These are phyloP conservation scores for Xylaria telfairii DNA, from an alignment of 495 filamentous ascomycete genomes.

Conservation along the genomic window DNA sequence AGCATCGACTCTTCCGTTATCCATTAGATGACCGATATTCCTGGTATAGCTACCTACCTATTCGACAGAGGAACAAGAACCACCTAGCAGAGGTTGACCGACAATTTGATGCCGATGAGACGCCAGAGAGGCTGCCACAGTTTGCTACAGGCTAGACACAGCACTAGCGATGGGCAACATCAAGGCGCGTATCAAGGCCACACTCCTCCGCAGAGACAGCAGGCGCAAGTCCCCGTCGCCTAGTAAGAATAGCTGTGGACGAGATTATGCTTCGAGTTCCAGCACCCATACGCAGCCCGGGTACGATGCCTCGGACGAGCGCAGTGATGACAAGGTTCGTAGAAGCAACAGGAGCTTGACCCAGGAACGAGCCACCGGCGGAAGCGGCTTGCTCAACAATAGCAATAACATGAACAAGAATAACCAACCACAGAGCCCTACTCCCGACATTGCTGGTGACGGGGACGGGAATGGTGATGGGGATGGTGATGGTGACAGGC, in stretches of 20 bases:
- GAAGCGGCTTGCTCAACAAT: not conserved
- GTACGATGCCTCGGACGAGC: constrained; percentile 33
- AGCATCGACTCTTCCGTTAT: not conserved
- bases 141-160: not conserved
- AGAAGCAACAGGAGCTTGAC: constrained; percentile 13
- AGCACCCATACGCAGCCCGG: constrained; percentile 36
- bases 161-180: constrained; percentile 51
- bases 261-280: constrained; percentile 31
- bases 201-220: constrained; percentile 53
- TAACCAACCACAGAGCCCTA: not conserved
- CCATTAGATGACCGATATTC: not conserved
- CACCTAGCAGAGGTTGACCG: not conserved
- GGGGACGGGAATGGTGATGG: not conserved
- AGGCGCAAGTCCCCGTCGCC: constrained; percentile 44
- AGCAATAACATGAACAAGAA: not conserved
- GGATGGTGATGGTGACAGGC: not conserved
- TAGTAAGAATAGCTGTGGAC: constrained; percentile 37
- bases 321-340: constrained; percentile 10
- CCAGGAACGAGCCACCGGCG: not conserved
- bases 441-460: not conserved
- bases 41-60: no score
- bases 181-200: constrained; percentile 53
- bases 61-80: not conserved
- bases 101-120: not conserved
- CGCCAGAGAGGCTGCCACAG: not conserved